phyloP scores from a whole-genome alignment of 1,139 yeast genomes.

The Scheffersomyces illinoinensis region DNA sequence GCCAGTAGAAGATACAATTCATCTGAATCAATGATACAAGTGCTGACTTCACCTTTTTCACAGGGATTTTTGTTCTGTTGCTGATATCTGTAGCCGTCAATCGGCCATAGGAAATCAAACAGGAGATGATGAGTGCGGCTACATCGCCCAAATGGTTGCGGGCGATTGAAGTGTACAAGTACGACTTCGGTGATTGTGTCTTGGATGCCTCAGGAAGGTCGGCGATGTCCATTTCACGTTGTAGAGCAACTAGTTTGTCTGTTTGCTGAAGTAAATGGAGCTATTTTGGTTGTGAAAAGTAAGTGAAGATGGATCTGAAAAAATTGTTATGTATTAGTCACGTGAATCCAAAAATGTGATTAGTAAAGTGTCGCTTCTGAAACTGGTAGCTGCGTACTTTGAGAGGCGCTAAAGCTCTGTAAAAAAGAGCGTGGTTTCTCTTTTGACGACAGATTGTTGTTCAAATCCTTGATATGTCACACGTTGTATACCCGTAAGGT shows the following conservation, averaged over 20 bases:
- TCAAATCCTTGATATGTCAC: neutral
- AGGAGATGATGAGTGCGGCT: slow-evolving; percentile 56
- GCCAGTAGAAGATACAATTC: slow-evolving; percentile 58
- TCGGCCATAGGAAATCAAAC: slow-evolving; percentile 61
- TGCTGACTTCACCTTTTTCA: slow-evolving; percentile 51
- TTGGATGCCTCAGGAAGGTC: slow-evolving; percentile 27
- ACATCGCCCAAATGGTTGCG: slow-evolving; percentile 63
- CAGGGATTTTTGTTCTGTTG: slow-evolving; percentile 39
- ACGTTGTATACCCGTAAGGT: neutral
- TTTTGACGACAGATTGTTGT: neutral
- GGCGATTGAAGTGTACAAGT: slow-evolving; percentile 54
- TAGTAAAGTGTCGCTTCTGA: neutral
- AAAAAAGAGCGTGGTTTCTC: neutral
- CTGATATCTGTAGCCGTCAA: slow-evolving; percentile 51
- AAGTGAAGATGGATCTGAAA: neutral
- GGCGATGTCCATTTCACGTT: slow-evolving; percentile 12
- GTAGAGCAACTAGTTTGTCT: neutral
- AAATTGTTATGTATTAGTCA: neutral
- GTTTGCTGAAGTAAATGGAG: neutral
- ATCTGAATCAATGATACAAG: slow-evolving; percentile 68
- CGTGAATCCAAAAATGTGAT: neutral
- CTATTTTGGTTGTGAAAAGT: neutral
- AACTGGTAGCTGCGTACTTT: neutral
- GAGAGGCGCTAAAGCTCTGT: too few species aligned
- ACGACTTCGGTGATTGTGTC: slow-evolving; percentile 63